Evolutionary conservation across 441 rosid species (phyloP).

Genomic region (Erodium chrysanthum): DNA sequence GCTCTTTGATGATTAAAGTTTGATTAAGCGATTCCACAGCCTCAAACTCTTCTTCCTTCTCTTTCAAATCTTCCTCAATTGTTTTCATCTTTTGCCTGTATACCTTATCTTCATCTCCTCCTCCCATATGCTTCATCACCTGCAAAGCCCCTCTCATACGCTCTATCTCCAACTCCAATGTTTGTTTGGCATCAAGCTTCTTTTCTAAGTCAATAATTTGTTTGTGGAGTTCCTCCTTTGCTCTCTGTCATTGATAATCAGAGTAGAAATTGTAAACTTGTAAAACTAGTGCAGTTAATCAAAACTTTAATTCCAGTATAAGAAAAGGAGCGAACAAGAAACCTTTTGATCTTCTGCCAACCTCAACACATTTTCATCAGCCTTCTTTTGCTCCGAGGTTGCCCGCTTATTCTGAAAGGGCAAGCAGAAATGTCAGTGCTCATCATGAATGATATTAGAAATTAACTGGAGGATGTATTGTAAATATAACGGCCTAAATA

Average conservation of each 20-base stretch:
- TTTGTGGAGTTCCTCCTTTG: constrained; percentile 41
- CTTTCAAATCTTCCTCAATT: constrained; percentile 30
- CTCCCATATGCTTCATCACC: constrained; percentile 56
- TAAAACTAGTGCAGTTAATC: constrained; percentile 2
- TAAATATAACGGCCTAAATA: background rate
- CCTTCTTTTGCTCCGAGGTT: constrained; percentile 55
- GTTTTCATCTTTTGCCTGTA: constrained; percentile 26
- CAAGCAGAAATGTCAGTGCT: background rate
- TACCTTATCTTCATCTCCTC: constrained; percentile 35
- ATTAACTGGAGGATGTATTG: too few species aligned
- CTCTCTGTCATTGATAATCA: constrained; percentile 32
- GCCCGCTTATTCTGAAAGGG: constrained; percentile 46
- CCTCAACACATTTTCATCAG: constrained; percentile 35
- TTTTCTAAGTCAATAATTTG: constrained; percentile 43
- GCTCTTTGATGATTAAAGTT: constrained; percentile 34
- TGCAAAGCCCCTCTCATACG: constrained; percentile 38
- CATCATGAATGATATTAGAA: background rate
- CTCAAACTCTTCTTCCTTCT: constrained; percentile 38
- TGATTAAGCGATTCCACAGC: constrained; percentile 25
- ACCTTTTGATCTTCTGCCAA: constrained; percentile 59
- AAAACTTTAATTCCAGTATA: background rate
- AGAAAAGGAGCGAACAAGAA: background rate
- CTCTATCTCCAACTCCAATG: constrained; percentile 61
- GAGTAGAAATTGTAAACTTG: constrained; percentile 11
- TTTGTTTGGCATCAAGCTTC: constrained; percentile 50